phyloP scores from a whole-genome alignment of 768 basidiomycete species.

The Agaricus subrufescens region DNA sequence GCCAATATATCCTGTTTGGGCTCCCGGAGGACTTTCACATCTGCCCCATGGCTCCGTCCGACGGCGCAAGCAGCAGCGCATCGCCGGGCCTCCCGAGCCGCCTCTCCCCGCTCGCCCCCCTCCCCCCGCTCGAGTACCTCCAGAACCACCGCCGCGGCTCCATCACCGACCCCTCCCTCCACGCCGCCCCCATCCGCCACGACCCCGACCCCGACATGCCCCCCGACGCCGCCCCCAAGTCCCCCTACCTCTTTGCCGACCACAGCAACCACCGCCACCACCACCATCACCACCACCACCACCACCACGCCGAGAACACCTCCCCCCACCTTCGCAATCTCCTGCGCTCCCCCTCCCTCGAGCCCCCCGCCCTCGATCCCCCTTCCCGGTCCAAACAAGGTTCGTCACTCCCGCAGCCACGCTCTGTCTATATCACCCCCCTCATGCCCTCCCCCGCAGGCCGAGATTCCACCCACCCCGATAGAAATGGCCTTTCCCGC shows the following conservation, averaged over 20 bases:
- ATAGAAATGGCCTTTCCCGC: conserved; percentile 11
- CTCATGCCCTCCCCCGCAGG: conserved; percentile 9
- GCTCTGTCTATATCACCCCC: neutral
- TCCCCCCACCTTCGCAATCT: conserved; percentile 50
- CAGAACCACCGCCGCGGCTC: conserved; percentile 82
- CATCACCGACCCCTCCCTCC: conserved; percentile 78
- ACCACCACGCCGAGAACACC: conserved; percentile 28
- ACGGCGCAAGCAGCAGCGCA: neutral
- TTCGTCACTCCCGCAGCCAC: conserved; percentile 3
- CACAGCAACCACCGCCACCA: conserved; percentile 33
- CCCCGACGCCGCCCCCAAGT: conserved; percentile 48
- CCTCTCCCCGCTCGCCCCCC: conserved; percentile 52
- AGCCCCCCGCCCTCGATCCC: conserved; percentile 29
- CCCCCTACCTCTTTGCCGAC: conserved; percentile 71
- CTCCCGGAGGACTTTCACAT: no score
- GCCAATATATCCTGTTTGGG: conserved; percentile 14
- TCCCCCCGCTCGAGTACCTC: conserved; percentile 74
- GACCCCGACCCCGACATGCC: conserved; percentile 23
- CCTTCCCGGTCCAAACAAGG: conserved; percentile 24
- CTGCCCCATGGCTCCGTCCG: no score
- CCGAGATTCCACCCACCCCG: conserved; percentile 10
- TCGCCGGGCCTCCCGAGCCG: conserved; percentile 10
- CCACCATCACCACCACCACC: conserved; percentile 20
- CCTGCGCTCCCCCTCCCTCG: conserved; percentile 52
- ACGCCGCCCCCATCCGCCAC: conserved; percentile 36